Conservation (phyloP, 768 basidiomycete species). For the Pleurotus eryngii region DNA sequence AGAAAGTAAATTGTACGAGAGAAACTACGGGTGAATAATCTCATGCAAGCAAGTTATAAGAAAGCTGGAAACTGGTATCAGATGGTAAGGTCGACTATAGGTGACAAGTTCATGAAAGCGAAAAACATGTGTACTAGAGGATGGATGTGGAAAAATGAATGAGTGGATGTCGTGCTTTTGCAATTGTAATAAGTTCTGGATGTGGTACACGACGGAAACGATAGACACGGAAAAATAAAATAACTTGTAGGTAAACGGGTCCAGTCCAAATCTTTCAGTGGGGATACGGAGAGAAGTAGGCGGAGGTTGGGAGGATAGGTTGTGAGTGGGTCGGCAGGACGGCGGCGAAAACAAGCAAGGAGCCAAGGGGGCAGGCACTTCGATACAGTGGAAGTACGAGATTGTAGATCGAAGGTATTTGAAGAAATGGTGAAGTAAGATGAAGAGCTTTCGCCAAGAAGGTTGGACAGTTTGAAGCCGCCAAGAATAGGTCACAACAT, state of each 20-base stretch:
- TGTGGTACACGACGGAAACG: neutral
- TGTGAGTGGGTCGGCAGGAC: conserved; percentile 7
- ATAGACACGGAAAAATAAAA: neutral
- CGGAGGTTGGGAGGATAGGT: conserved; percentile 2
- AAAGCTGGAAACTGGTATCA: neutral
- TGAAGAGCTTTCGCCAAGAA: conserved; percentile 2
- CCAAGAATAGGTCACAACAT: conserved; percentile 18
- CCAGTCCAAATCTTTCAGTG: conserved; percentile 9
- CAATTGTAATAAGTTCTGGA: conserved; percentile 1
- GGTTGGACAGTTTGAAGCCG: conserved; percentile 13
- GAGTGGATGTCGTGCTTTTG: conserved; percentile 3
- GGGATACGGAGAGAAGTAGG: conserved; percentile 1
- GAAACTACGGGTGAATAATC: no score
- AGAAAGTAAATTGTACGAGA: no score
- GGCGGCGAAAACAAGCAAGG: neutral
- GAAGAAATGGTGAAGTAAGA: neutral
- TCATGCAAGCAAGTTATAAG: neutral
- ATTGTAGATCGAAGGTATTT: neutral
- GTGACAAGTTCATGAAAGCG: conserved; percentile 1
- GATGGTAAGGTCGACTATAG: neutral
- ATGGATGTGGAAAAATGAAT: neutral
- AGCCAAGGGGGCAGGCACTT: neutral
- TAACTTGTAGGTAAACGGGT: neutral
- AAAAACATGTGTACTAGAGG: neutral
- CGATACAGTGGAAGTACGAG: conserved; percentile 5